phyloP scores from a whole-genome alignment of 2,329 filamentous ascomycete genomes.

The Ophiostoma sp. region DNA sequence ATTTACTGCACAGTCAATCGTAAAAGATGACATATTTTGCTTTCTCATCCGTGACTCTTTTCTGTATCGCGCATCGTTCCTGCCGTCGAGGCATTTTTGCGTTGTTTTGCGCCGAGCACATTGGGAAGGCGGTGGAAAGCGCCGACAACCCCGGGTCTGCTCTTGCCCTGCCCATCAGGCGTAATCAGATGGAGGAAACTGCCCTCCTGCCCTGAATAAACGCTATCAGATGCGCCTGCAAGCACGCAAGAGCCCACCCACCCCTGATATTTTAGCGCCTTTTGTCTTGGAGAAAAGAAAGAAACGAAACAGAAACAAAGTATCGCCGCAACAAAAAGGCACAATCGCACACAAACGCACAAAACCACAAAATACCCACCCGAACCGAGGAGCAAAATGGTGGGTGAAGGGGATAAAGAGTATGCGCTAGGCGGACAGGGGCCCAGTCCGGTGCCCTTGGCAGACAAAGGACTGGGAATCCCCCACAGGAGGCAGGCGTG shows the following conservation, averaged over 20 bases:
- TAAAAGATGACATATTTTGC: background rate
- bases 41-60: background rate
- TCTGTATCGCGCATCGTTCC: background rate
- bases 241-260: background rate
- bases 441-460: background rate
- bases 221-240: constrained; percentile 6
- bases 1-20: background rate
- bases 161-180: background rate
- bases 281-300: constrained; percentile 6
- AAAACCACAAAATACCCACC: background rate
- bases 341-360: background rate
- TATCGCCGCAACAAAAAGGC: background rate
- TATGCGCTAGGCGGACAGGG: background rate
- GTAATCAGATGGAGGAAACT: constrained; percentile 4
- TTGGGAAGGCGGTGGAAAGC: background rate
- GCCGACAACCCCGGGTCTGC: background rate
- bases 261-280: background rate
- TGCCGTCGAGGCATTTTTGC: constrained; percentile 9
- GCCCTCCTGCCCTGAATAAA: background rate
- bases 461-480: constrained; percentile 6
- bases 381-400: constrained; percentile 11
- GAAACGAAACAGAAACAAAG: background rate
- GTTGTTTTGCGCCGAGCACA: background rate
- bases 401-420: background rate
- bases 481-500: background rate